phyloP scores from a whole-genome alignment of 352 stramenopile species.

The Phytophthora pluvialis region DNA sequence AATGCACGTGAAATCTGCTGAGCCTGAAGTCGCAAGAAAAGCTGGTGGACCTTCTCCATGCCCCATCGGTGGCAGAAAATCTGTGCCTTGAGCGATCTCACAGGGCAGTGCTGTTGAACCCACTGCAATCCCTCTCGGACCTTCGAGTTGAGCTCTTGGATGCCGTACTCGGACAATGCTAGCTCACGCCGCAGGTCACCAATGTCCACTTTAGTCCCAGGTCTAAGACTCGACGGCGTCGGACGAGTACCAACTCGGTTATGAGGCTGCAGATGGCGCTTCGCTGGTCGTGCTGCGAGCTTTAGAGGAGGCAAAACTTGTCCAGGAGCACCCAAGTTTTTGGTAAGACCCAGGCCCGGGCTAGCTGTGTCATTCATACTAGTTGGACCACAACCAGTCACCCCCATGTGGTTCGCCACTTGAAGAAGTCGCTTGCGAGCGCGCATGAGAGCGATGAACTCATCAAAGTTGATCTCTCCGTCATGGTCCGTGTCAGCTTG shows the following conservation, averaged over 20 bases:
- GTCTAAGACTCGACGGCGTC: conserved; percentile 66
- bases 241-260: conserved; percentile 51
- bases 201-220: conserved; percentile 53
- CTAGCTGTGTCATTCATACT: conserved; percentile 9
- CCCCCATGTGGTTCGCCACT: conserved; percentile 73
- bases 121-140: conserved; percentile 86
- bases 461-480: conserved; percentile 79
- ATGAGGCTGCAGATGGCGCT: conserved; percentile 52
- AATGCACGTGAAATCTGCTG: conserved; percentile 73
- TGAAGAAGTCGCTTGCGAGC: conserved; percentile 75
- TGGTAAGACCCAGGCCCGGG: conserved; percentile 14
- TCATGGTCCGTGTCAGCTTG: conserved; percentile 78
- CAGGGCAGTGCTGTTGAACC: conserved; percentile 86
- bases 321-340: conserved; percentile 6
- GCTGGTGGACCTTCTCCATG: conserved; percentile 80
- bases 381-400: conserved; percentile 42
- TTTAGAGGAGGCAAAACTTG: conserved; percentile 67
- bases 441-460: conserved; percentile 84
- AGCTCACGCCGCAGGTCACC: conserved; percentile 75
- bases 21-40: conserved; percentile 74
- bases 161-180: conserved; percentile 75
- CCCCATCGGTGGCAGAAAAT: conserved; percentile 88
- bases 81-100: conserved; percentile 81
- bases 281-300: conserved; percentile 48
- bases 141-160: conserved; percentile 76